Conservation (phyloP, 176 grass and related monocot genomes). For the Panicum miliaceum region DNA sequence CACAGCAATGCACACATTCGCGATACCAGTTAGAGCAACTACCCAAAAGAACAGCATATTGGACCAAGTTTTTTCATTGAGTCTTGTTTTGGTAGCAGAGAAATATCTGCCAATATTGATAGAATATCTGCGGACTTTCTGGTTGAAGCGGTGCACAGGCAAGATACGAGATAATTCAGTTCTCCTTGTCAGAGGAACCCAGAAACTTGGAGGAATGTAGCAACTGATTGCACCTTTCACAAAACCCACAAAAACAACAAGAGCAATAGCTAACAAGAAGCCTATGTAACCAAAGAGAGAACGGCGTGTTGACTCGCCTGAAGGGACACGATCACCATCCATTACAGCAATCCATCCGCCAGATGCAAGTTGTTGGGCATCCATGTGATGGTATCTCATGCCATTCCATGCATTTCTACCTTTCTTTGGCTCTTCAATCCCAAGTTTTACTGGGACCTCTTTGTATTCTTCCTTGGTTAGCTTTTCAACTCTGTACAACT, state of each 20-base stretch:
- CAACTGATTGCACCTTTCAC: slow-evolving; percentile 66
- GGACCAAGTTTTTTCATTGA: slow-evolving; percentile 74
- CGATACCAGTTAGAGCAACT: slow-evolving; percentile 53
- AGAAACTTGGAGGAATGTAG: slow-evolving; percentile 52
- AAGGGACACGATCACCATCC: slow-evolving; percentile 96
- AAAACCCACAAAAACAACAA: slow-evolving; percentile 72
- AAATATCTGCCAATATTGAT: slow-evolving; percentile 60
- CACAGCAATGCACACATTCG: slow-evolving; percentile 77
- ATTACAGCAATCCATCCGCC: slow-evolving; percentile 94
- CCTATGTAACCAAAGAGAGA: slow-evolving; percentile 67
- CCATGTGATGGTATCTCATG: slow-evolving; percentile 95
- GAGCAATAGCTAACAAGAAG: slow-evolving; percentile 44
- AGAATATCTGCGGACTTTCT: slow-evolving; percentile 68
- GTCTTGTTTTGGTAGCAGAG: slow-evolving; percentile 62
- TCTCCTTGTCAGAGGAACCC: slow-evolving; percentile 58
- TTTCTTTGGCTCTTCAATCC: slow-evolving; percentile 80
- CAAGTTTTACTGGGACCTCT: slow-evolving; percentile 75
- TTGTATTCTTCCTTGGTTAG: slow-evolving; percentile 87
- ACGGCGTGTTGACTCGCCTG: slow-evolving; percentile 74
- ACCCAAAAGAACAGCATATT: slow-evolving; percentile 72
- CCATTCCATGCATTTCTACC: slow-evolving; percentile 98
- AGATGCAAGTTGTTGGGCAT: slow-evolving; percentile 70
- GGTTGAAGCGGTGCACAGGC: slow-evolving; percentile 68
- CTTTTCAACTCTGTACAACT: slow-evolving; percentile 86
- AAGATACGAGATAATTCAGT: slow-evolving; percentile 51